Evolutionary conservation across 768 basidiomycete species (phyloP), one percentile per base, ranked within the genome.

Genomic region (Vararia minispora): DNA sequence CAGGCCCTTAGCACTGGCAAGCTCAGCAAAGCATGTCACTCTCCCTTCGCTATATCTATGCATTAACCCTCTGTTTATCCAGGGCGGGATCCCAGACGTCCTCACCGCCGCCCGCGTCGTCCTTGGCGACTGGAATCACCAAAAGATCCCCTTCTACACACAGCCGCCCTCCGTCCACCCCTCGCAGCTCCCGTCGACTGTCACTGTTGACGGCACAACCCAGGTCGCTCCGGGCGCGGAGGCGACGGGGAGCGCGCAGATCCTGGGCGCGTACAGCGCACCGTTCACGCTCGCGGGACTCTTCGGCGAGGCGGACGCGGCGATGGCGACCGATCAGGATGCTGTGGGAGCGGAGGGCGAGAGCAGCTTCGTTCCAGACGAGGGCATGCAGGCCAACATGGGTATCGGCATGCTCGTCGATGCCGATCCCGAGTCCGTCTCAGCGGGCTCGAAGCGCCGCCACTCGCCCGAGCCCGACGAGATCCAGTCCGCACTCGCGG

Each of bases 51-150:
- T 31, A 28, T 26, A 24, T 27, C 21, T 33, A 32, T 14, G 20
- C 22, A 29, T 34, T 41, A 23, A 16, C 27, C 6, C 13, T 25
- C 29, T n/a, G n/a, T n/a, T 17, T 1, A 12, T 16, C 3, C 46
- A 87, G 83, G 91, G 91, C 22, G 94, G 94, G 33, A 82, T 89
- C 0, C 92, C 94, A 2, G 90, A 97, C 57, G 57, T 92, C 23
- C 74, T 80, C 29, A 67, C 82, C 5, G 73, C 89, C 0, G 89
- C 92, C 0, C 78, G 87, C 23, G 76, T 81, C 11, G 71, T 97
- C 17, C 58, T 97, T 1, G 73, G 66, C 34, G 91, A 99, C 54
- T 99, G 94, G 92, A 97, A 97, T 51, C 76, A 87, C 41, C 90
- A 95, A 56, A 94, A 89, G 53, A 94, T 97, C 9, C 83, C 87